A percentile compares a stretch with the other conserved stretches of the same genome.
Evolutionary conservation across 1,284 basidiomycete species (phyloP).

Genomic region (Cutaneotrichosporon sp.): DNA sequence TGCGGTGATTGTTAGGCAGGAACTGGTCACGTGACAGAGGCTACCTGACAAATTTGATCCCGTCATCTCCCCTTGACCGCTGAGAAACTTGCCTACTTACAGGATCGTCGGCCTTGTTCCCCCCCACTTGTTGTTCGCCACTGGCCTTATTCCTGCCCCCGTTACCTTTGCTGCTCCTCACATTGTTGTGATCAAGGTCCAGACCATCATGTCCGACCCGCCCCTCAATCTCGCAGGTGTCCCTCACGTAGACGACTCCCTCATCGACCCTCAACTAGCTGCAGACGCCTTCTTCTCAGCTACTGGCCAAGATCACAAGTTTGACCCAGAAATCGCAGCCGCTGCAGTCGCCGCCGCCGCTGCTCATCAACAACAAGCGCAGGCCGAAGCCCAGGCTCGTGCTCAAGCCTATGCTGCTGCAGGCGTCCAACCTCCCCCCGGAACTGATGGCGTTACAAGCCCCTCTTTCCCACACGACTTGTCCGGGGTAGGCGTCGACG

Average conservation of each 20-base stretch:
- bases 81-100: no score
- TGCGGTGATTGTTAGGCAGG: no score
- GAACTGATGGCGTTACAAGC: background rate
- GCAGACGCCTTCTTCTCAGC: slow-evolving; percentile 15
- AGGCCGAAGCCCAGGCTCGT: background rate
- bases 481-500: background rate
- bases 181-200: background rate
- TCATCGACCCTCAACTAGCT: slow-evolving; percentile 18
- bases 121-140: background rate
- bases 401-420: background rate
- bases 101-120: background rate
- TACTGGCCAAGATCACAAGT: slow-evolving; percentile 13
- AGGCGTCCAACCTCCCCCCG: background rate
- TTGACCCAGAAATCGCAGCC: slow-evolving; percentile 18
- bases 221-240: slow-evolving; percentile 23
- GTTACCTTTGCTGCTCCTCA: background rate
- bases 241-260: slow-evolving; percentile 14
- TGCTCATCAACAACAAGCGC: background rate
- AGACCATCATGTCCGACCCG: slow-evolving; percentile 5
- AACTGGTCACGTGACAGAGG: no score
- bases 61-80: no score
- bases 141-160: slow-evolving; percentile 1
- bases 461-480: background rate
- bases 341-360: slow-evolving; percentile 20
- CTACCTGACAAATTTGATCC: no score